Conservation (phyloP, 129 eudicot species). For the Heracleum sosnowskyi region DNA sequence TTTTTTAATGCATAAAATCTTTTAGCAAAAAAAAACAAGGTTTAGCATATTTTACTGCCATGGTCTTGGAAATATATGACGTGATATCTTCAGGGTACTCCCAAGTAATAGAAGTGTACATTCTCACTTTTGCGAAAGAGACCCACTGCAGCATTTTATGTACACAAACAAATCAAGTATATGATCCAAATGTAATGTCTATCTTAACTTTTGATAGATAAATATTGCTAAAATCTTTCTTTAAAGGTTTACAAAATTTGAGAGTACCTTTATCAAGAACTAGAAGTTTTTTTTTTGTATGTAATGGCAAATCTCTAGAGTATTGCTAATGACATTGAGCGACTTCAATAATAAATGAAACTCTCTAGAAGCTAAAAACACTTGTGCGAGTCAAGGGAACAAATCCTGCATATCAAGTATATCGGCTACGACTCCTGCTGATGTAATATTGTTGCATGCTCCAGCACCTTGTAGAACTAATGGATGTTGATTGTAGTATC, state of each 20-base stretch:
- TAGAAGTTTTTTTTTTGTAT: no score
- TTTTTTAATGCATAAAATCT: no score
- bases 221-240: no score
- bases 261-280: no score
- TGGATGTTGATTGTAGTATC: constrained; percentile 66
- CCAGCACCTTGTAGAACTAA: constrained; percentile 97
- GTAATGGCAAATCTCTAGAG: no score
- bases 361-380: no score
- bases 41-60: background rate
- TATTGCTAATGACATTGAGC: no score
- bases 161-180: background rate
- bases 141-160: background rate
- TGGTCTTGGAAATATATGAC: background rate
- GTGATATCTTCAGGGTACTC: background rate
- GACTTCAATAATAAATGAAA: no score
- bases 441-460: constrained; percentile 92
- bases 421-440: constrained; percentile 95
- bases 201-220: no score
- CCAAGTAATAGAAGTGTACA: background rate
- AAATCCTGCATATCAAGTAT: constrained; percentile 66
- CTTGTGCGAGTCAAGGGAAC: constrained; percentile 19
- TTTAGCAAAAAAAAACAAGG: no score
- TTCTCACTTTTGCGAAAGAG: background rate
- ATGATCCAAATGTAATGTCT: background rate
- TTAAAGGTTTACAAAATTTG: no score